phyloP scores from a whole-genome alignment of 2,329 filamentous ascomycete species.

The Pochonia chlamydosporia region DNA sequence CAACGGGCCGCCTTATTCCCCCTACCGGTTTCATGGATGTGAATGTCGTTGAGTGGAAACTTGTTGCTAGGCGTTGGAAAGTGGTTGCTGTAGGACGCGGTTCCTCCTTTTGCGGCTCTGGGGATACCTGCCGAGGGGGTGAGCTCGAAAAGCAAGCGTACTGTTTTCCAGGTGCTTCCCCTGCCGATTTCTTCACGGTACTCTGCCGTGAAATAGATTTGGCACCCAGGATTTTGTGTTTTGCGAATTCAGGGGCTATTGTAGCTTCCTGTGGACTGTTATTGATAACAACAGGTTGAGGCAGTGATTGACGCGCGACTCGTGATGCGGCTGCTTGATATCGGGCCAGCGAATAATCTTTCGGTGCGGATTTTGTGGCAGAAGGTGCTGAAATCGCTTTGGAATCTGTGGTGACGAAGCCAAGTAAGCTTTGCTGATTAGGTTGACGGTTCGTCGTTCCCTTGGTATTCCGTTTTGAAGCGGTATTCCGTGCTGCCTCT shows the following conservation, averaged over 20 bases:
- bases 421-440: slow-evolving; percentile 37
- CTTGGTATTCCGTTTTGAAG: slow-evolving; percentile 12
- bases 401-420: slow-evolving; percentile 28
- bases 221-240: slow-evolving; percentile 37
- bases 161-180: slow-evolving; percentile 28
- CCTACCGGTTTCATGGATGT: slow-evolving; percentile 29
- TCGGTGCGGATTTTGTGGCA: slow-evolving; percentile 10
- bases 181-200: slow-evolving; percentile 14
- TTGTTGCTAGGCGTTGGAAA: slow-evolving; percentile 28
- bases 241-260: slow-evolving; percentile 24
- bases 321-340: slow-evolving; percentile 19
- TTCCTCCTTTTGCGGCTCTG: slow-evolving; percentile 15
- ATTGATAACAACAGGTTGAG: slow-evolving; percentile 3
- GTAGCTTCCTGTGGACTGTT: slow-evolving; percentile 12
- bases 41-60: slow-evolving; percentile 49
- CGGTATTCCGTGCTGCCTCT: slow-evolving; percentile 6
- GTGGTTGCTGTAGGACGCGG: slow-evolving; percentile 20
- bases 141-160: slow-evolving; percentile 58
- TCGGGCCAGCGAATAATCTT: slow-evolving; percentile 15
- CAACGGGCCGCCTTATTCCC: slow-evolving; percentile 38
- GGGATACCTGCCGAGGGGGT: slow-evolving; percentile 30
- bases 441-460: slow-evolving; percentile 26
- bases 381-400: slow-evolving; percentile 10
- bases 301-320: slow-evolving; percentile 12
- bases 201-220: slow-evolving; percentile 30